Percentiles rank a stretch among this genome's conserved stretches.
These are phyloP conservation scores for Aspergillus spinulosporus DNA, from an alignment of 2,329 filamentous ascomycete species.

Conservation along the genomic window DNA sequence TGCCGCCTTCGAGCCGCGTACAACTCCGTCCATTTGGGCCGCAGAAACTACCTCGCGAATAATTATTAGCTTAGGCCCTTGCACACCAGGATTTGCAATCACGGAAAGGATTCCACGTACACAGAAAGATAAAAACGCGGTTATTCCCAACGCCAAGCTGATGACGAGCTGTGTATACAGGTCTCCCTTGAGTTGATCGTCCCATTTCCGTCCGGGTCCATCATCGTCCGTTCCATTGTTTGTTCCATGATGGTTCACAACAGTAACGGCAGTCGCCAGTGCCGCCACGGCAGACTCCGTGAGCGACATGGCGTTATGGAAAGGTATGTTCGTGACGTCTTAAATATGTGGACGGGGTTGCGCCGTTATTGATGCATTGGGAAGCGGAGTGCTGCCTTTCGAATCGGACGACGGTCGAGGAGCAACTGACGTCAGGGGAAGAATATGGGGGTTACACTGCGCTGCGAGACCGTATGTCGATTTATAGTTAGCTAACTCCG, in stretches of 20 bases:
- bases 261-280: slow-evolving; percentile 25
- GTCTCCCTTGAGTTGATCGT: slow-evolving; percentile 39
- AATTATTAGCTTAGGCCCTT: slow-evolving; percentile 17
- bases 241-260: slow-evolving; percentile 19
- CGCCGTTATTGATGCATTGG: slow-evolving; percentile 21
- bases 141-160: slow-evolving; percentile 44
- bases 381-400: slow-evolving; percentile 6
- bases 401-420: slow-evolving; percentile 15
- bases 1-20: slow-evolving; percentile 87
- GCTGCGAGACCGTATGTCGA: not conserved
- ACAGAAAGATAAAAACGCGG: slow-evolving; percentile 49
- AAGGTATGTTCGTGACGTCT: not conserved
- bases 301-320: slow-evolving; percentile 31
- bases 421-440: slow-evolving; percentile 31
- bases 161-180: slow-evolving; percentile 48
- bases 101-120: slow-evolving; percentile 27
- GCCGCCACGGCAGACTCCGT: slow-evolving; percentile 30
- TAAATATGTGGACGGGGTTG: not conserved
- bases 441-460: slow-evolving; percentile 7
- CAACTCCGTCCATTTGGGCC: slow-evolving; percentile 86
- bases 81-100: not conserved
- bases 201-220: slow-evolving; percentile 27
- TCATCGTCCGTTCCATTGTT: slow-evolving; percentile 21
- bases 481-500: not conserved
- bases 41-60: slow-evolving; percentile 61